Conservation (phyloP, 768 basidiomycete species). For the Suillus variegatus region DNA sequence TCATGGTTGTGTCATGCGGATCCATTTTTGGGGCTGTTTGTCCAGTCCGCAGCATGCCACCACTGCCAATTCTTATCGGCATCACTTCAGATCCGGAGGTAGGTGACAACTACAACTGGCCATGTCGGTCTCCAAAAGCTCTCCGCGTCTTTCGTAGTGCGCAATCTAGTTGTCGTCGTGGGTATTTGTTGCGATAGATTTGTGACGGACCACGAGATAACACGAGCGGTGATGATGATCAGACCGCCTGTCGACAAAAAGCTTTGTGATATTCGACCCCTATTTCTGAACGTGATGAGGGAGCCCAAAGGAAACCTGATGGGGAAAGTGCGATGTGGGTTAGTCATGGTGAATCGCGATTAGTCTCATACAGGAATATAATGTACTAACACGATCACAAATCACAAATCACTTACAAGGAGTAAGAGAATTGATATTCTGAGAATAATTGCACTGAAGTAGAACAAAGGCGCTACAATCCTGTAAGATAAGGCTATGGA, state of each 20-base stretch:
- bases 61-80: neutral
- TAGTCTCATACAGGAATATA: neutral
- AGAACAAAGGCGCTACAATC: slow-evolving; percentile 5
- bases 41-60: slow-evolving; percentile 7
- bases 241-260: neutral
- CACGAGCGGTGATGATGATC: neutral
- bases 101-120: neutral
- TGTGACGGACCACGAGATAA: neutral
- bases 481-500: slow-evolving; percentile 7
- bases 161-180: slow-evolving; percentile 15
- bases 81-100: slow-evolving; percentile 19
- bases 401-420: neutral
- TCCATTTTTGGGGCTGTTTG: slow-evolving; percentile 13
- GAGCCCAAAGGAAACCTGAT: neutral
- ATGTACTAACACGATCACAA: neutral
- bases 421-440: neutral
- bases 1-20: slow-evolving; percentile 10
- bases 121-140: slow-evolving; percentile 14
- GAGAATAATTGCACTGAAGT: neutral
- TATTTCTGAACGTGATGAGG: neutral
- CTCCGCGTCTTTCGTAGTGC: slow-evolving; percentile 17
- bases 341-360: neutral
- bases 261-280: slow-evolving; percentile 17
- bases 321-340: neutral
- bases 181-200: slow-evolving; percentile 5